Percentiles rank a stretch among this genome's conserved stretches.
phyloP scores from a whole-genome alignment of 176 grass and related monocot species.

The Saccharum spontaneum region DNA sequence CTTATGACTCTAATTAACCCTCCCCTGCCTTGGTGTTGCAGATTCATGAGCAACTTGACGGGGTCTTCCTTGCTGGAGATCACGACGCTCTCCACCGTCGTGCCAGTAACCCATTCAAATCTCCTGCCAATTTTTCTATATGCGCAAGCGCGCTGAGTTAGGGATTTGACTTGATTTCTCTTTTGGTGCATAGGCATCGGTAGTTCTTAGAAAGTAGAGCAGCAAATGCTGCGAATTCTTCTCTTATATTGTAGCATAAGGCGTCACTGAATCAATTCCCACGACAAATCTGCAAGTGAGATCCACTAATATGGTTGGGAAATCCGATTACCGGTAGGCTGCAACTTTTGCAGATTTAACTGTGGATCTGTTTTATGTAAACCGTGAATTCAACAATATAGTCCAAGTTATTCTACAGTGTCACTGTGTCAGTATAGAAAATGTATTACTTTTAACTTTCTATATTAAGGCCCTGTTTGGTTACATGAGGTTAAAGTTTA shows the following conservation, averaged over 20 bases:
- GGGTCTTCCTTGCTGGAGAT: slow-evolving; percentile 76
- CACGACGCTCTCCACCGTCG: slow-evolving; percentile 66
- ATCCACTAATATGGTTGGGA: background rate
- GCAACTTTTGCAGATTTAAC: slow-evolving; percentile 1
- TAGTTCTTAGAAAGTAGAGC: slow-evolving; percentile 87
- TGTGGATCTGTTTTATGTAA: background rate
- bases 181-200: slow-evolving; percentile 53
- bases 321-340: background rate
- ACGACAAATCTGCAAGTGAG: background rate
- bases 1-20: background rate
- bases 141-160: background rate
- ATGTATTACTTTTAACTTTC: too few relatives aligned
- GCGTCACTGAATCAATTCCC: background rate
- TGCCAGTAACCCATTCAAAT: slow-evolving; percentile 48
- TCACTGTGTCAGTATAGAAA: too few relatives aligned
- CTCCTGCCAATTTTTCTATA: background rate
- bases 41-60: slow-evolving; percentile 77
- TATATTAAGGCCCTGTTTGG: too few relatives aligned
- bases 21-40: slow-evolving; percentile 22
- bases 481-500: too few relatives aligned
- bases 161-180: slow-evolving; percentile 10
- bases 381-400: background rate
- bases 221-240: slow-evolving; percentile 6
- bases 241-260: background rate
- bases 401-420: too few relatives aligned